A percentile compares a stretch with the other conserved stretches of the same genome.
phyloP scores from a whole-genome alignment of 2,329 filamentous ascomycete genomes.

The Nemania bipapillata region DNA sequence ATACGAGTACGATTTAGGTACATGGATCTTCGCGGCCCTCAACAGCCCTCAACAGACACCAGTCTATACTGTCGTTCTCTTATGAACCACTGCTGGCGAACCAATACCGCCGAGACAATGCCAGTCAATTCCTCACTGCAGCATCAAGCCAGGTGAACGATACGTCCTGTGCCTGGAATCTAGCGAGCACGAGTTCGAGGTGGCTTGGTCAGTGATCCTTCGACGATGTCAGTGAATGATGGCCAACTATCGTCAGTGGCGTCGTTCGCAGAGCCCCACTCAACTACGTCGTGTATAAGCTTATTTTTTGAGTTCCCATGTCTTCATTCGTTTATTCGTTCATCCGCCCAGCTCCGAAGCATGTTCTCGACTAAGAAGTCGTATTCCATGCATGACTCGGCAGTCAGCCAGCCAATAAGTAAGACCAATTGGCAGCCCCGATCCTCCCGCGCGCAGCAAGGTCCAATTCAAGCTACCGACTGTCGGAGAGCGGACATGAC shows the following conservation, averaged over 20 bases:
- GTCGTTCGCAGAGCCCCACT: conserved; percentile 6
- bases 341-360: conserved; percentile 1
- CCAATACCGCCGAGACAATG: neutral
- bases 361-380: conserved; percentile 13
- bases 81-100: neutral
- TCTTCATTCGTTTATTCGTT: neutral
- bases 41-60: neutral
- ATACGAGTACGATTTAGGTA: neutral
- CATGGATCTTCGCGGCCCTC: neutral
- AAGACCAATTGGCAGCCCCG: conserved; percentile 21
- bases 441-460: conserved; percentile 27
- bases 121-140: neutral
- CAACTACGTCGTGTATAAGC: conserved; percentile 14
- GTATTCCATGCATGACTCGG: conserved; percentile 20
- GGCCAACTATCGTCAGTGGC: conserved; percentile 8
- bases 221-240: neutral
- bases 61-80: too few relatives aligned
- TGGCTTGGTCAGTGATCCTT: conserved; percentile 8
- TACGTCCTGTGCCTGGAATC: neutral
- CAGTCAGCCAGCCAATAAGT: conserved; percentile 29
- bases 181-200: conserved; percentile 1
- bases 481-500: neutral
- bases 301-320: conserved; percentile 2
- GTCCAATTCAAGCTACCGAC: conserved; percentile 10
- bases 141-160: neutral